Percentiles rank a stretch among this genome's conserved stretches.
Evolutionary conservation across 2,329 filamentous ascomycete genomes (phyloP).

Genomic region (Aspergillus sp.): DNA sequence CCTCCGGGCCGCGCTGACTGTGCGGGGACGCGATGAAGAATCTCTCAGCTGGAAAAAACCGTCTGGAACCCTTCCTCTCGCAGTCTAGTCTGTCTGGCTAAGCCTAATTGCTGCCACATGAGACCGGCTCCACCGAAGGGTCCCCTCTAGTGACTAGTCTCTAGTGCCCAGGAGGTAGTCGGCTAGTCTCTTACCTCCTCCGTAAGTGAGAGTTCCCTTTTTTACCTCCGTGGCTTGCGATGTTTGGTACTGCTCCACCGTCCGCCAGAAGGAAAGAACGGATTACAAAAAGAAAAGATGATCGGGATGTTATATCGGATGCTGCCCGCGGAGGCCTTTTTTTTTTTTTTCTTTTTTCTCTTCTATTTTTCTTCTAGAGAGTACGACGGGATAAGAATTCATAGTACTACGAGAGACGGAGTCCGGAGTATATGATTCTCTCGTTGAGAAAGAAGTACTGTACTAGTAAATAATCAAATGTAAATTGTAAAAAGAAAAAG

Average conservation of each 20-base stretch:
- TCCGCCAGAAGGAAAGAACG: too few relatives aligned
- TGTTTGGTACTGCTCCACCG: slow-evolving; percentile 10
- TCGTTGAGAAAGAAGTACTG: too few relatives aligned
- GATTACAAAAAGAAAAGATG: slow-evolving; percentile 2
- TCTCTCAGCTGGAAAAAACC: neutral
- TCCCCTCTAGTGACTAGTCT: neutral
- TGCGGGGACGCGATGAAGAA: slow-evolving; percentile 16
- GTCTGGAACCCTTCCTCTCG: slow-evolving; percentile 26
- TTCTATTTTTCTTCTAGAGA: too few relatives aligned
- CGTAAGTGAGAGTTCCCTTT: neutral
- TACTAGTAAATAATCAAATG: too few relatives aligned
- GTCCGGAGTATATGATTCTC: slow-evolving; percentile 1
- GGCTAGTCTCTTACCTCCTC: neutral
- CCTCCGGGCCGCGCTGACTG: slow-evolving; percentile 12
- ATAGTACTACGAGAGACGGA: neutral
- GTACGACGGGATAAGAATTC: neutral
- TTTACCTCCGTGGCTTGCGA: neutral
- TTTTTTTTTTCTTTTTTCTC: neutral
- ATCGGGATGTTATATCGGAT: slow-evolving; percentile 18
- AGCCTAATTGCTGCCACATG: slow-evolving; percentile 19
- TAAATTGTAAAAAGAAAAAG: too few relatives aligned
- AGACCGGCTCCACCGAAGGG: slow-evolving; percentile 5
- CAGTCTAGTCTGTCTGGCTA: slow-evolving; percentile 13
- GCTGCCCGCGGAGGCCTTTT: neutral
- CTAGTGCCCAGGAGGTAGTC: neutral